Evolutionary conservation across 2,329 filamentous ascomycete genomes (phyloP).

Genomic region (Chrysoporthe deuterocubensis): DNA sequence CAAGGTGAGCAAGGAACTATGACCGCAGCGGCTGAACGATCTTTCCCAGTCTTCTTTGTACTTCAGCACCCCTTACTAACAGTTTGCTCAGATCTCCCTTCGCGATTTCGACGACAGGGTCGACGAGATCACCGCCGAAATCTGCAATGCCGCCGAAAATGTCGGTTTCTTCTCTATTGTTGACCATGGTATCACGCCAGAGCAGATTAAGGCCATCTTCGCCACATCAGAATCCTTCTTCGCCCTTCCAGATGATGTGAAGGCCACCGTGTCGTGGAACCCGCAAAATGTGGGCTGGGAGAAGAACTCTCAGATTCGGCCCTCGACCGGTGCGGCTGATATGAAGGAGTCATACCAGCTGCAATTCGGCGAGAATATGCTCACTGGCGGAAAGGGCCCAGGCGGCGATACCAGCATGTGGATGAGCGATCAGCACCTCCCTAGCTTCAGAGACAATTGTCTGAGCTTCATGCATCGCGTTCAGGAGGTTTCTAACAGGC

Average conservation of each 20-base stretch:
- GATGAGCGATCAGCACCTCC: constrained; percentile 40
- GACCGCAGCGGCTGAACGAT: background rate
- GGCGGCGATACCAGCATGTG: constrained; percentile 32
- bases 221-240: constrained; percentile 50
- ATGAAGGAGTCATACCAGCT: constrained; percentile 63
- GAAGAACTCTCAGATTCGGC: constrained; percentile 57
- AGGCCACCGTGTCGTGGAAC: constrained; percentile 55
- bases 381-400: constrained; percentile 29
- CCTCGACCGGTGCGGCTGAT: constrained; percentile 58
- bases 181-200: constrained; percentile 48
- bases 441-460: constrained; percentile 53
- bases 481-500: constrained; percentile 52
- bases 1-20: constrained; percentile 21
- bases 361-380: constrained; percentile 49
- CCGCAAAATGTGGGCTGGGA: constrained; percentile 59
- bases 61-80: background rate
- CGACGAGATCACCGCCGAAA: constrained; percentile 55
- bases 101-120: constrained; percentile 56
- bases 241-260: constrained; percentile 50
- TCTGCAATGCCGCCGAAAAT: constrained; percentile 58
- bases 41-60: background rate
- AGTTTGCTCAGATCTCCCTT: constrained; percentile 54
- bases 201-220: constrained; percentile 50
- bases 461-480: constrained; percentile 37
- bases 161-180: constrained; percentile 62